Evolutionary conservation across 176 grass and related monocot species (phyloP).

Genomic region (Pontederia paniculata): DNA sequence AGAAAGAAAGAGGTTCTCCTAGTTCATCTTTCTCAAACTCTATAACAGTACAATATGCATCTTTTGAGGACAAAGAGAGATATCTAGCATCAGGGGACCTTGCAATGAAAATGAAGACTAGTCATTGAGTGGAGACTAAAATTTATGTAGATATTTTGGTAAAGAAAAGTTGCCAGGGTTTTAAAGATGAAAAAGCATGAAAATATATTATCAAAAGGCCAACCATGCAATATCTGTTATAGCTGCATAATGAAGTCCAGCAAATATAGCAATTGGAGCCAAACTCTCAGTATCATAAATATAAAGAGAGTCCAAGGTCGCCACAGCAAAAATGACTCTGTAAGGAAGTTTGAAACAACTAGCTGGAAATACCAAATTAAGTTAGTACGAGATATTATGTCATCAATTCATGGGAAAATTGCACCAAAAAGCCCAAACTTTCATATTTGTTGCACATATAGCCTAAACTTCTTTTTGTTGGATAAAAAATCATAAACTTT

Average conservation of each 20-base stretch:
- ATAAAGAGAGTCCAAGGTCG: slow-evolving; percentile 82
- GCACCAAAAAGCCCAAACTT: no score
- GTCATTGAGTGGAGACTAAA: slow-evolving; percentile 2
- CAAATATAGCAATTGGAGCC: slow-evolving; percentile 64
- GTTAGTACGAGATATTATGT: not conserved
- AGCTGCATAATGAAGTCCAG: slow-evolving; percentile 95
- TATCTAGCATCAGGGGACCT: slow-evolving; percentile 92
- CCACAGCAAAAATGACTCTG: slow-evolving; percentile 70
- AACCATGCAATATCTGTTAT: slow-evolving; percentile 97
- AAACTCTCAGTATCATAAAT: slow-evolving; percentile 90
- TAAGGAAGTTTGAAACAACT: slow-evolving; percentile 91
- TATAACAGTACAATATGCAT: slow-evolving; percentile 87
- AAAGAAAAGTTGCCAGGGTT: not conserved
- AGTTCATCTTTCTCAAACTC: slow-evolving; percentile 84
- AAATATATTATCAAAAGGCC: slow-evolving; percentile 12
- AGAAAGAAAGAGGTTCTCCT: slow-evolving; percentile 35
- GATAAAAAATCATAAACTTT: no score
- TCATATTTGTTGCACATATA: no score
- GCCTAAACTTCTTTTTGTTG: no score
- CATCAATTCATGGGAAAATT: no score
- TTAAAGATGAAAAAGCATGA: not conserved
- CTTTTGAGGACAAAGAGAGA: slow-evolving; percentile 64
- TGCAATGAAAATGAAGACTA: slow-evolving; percentile 3
- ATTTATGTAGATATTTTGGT: not conserved
- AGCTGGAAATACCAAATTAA: slow-evolving; percentile 29